A percentile compares a stretch with the other conserved stretches of the same genome.
Conservation (phyloP, 108 stramenopile species). For the Chaetoceros tenuissimus region DNA sequence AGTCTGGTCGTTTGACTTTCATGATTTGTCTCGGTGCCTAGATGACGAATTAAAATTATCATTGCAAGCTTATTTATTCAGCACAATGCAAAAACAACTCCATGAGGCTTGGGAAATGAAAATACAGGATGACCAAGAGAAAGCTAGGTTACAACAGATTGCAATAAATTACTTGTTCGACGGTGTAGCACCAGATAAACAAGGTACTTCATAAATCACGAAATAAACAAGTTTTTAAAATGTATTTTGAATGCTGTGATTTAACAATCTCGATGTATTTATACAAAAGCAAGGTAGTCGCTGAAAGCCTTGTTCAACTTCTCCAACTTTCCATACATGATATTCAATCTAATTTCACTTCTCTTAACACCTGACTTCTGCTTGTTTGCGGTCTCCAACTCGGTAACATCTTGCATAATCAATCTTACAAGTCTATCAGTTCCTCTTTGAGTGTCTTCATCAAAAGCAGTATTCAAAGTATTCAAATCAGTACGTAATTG, state of each 20-base stretch:
- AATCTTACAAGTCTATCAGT: slow-evolving; percentile 86
- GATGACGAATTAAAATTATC: neutral
- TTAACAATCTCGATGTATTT: too few species aligned
- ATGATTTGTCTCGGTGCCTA: neutral
- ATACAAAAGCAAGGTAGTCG: slow-evolving; percentile 67
- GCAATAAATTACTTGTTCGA: neutral
- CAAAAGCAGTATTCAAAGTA: slow-evolving; percentile 78
- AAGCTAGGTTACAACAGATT: neutral
- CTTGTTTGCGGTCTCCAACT: slow-evolving; percentile 65
- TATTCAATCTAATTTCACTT: slow-evolving; percentile 64
- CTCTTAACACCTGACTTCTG: slow-evolving; percentile 83
- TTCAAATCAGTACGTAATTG: slow-evolving; percentile 66
- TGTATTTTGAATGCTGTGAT: too few species aligned
- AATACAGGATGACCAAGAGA: neutral
- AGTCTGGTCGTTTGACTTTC: neutral
- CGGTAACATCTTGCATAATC: slow-evolving; percentile 86
- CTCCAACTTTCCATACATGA: slow-evolving; percentile 65
- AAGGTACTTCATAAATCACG: too few species aligned
- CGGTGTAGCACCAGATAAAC: too few species aligned
- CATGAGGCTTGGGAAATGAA: neutral
- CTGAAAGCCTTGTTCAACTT: slow-evolving; percentile 77
- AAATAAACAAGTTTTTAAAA: too few species aligned
- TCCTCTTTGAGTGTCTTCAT: slow-evolving; percentile 89
- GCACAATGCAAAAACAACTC: neutral
- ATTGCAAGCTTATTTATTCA: neutral